phyloP scores from a whole-genome alignment of 805 yeast genomes.

The Lipomyces sp. region DNA sequence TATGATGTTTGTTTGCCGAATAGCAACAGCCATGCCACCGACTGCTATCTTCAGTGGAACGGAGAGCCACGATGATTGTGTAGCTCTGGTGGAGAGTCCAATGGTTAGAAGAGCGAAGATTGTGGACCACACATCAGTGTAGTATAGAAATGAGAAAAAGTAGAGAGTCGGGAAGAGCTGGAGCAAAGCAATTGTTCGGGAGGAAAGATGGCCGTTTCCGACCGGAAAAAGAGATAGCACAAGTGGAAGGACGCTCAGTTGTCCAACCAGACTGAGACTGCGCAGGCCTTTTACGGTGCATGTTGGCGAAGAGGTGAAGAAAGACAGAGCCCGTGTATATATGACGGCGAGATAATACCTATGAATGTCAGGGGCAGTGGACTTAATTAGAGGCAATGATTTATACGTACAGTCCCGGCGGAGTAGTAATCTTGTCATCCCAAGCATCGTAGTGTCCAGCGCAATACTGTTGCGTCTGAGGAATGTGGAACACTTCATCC shows the following conservation, averaged over 20 bases:
- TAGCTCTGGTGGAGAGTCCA: conserved; percentile 33
- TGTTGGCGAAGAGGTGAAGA: conserved; percentile 5
- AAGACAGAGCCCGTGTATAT: conserved; percentile 8
- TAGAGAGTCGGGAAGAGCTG: conserved; percentile 69
- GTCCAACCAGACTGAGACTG: conserved; percentile 69
- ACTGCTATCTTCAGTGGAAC: conserved; percentile 3
- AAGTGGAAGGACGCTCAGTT: conserved; percentile 57
- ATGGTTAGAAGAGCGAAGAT: conserved; percentile 63
- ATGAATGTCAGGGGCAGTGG: background rate
- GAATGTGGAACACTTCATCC: conserved; percentile 86
- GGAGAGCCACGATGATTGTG: background rate
- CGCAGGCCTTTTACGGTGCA: conserved; percentile 53
- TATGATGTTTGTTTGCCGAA: conserved; percentile 89
- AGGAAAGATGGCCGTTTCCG: conserved; percentile 7
- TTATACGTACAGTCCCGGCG: conserved; percentile 82
- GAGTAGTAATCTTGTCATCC: conserved; percentile 94
- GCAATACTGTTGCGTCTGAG: conserved; percentile 74
- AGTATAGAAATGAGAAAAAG: conserved; percentile 76
- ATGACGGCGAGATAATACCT: conserved; percentile 21
- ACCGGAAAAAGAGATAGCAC: conserved; percentile 12
- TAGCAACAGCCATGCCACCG: conserved; percentile 60
- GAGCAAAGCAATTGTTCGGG: conserved; percentile 12
- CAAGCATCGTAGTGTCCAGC: conserved; percentile 63
- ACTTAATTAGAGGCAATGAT: background rate
- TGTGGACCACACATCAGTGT: conserved; percentile 94